Base-by-base conservation (phyloP, 208 protist species). In the Acanthamoeba sp. region DNA sequence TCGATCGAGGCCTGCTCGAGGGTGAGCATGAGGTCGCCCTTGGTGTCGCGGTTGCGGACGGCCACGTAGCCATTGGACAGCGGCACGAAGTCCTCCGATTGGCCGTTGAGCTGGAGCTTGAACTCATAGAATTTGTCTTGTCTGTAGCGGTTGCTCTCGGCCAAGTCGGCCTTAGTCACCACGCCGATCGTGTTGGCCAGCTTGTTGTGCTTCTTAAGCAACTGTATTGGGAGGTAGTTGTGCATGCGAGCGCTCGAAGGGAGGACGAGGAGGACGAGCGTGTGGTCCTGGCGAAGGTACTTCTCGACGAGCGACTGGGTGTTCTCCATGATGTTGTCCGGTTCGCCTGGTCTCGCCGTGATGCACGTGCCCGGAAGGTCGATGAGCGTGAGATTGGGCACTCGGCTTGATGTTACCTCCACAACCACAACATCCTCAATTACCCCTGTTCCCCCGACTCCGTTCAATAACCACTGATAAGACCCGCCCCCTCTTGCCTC, bases 361-460 rank as follows among this genome's bases (percentile, higher is more conserved):
- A 40, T 9, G 9, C 78, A 87, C n/a, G 78, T 87, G 0, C 78
- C 78, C 2, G 78, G 78, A 10, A 87, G 29, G 48, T 87, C 78
- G 27, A 87, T 87, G 27, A 87, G 78, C 9, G 78, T 87, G 29
- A 87, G 78, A 27, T 87, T 87, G 45, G 78, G 78, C 38, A 87
- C 78, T 7, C 20, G 0, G 45, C n/a, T 87, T 3, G 78, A 87
- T 0, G 20, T 87, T 12, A 87, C 78, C 29, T 87, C 78, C 45
- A 87, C 78, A 4, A 38, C 32, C 12, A 59, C 32, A 27, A 87
- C 78, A 36, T 87, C 78, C 10, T 87, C 78, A 0, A 87, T 38
- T 20, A 85, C 76, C 0, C 76, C 76, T 85, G 22, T 59, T 42
- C 45, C 3, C 3, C 7, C 45, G 7, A 3, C 45, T 12, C 45